Conservation (phyloP, 2,329 filamentous ascomycete species). For the Diaporthe longicolla region DNA sequence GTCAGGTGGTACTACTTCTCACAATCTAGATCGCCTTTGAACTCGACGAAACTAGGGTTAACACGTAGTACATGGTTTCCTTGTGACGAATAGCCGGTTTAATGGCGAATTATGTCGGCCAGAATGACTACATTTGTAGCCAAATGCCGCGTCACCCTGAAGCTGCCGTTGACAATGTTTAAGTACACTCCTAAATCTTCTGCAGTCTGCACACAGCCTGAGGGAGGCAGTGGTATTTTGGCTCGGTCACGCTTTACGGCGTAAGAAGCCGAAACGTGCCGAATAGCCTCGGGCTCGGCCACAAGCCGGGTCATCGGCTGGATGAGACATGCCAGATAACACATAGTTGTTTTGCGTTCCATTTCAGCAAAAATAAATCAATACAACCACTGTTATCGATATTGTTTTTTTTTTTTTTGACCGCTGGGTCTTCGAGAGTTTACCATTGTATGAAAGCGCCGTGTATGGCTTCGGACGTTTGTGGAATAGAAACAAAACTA, state of each 20-base stretch:
- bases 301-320: not conserved
- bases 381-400: not conserved
- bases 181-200: not conserved
- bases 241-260: not conserved
- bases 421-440: too few species aligned
- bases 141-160: too few species aligned
- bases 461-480: too few species aligned
- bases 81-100: not conserved
- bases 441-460: too few species aligned
- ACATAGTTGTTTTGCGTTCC: too few species aligned
- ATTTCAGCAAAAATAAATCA: not conserved
- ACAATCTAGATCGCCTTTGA: not conserved
- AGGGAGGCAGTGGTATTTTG: not conserved
- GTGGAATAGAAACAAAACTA: too few species aligned
- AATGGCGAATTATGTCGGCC: too few species aligned
- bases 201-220: too few species aligned
- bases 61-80: not conserved
- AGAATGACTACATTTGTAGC: not conserved
- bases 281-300: constrained; percentile 28
- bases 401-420: too few species aligned
- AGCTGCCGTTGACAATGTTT: too few species aligned
- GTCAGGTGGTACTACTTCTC: too few species aligned
- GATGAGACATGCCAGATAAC: not conserved
- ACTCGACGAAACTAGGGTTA: not conserved
- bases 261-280: constrained; percentile 5